Evolutionary conservation across 345 rosid genomes (phyloP), one percentile per base, ranked within the genome.

Genomic region (Rhizophora apiculata): DNA sequence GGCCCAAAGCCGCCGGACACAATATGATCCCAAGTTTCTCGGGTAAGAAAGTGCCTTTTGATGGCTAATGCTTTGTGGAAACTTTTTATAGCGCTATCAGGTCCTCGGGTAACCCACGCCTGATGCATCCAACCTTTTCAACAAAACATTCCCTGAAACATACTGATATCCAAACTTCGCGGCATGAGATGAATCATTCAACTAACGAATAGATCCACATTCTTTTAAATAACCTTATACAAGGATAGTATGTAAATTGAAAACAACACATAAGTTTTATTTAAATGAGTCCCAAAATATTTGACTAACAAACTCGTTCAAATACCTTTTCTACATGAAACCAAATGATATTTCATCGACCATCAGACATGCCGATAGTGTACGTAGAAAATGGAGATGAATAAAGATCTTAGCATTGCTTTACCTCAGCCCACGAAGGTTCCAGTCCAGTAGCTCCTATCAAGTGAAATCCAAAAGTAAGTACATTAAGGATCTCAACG

Each of bases 51-150:
- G 24, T 24, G 24, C 24, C 24, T 24, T 24, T 24, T 24, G 24
- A 24, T 67, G 11, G 85, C 85, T 76, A 93, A 73, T 59, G 96
- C 94, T 60, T 63, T 81, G 64, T 86, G 91, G 48, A 93, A 86
- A 79, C 93, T 93, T 67, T 72, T 83, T 39, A 87, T 83, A 37
- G 96, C 93, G 69, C 72, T 80, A 72, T 91, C 96, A 6, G 94
- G 97, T 80, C 89, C 96, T 70, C 98, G 97, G 53, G 98, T 89
- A 75, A 85, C 57, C 96, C 98, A 89, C 20, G 91, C 97, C 98
- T 93, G 76, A 43, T 81, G 5, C 19, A 49, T 22, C 1, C 24
- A 63, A 39, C 46, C 10, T 39, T 15, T 39, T 39, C 46, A 24
- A 24, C 24, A 24, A 24, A 9, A 39, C 11, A 39, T 2, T 10